A percentile compares a stretch with the other conserved stretches of the same genome.
Conservation (phyloP, 2,329 filamentous ascomycete genomes). For the Aspergillus sp. region DNA sequence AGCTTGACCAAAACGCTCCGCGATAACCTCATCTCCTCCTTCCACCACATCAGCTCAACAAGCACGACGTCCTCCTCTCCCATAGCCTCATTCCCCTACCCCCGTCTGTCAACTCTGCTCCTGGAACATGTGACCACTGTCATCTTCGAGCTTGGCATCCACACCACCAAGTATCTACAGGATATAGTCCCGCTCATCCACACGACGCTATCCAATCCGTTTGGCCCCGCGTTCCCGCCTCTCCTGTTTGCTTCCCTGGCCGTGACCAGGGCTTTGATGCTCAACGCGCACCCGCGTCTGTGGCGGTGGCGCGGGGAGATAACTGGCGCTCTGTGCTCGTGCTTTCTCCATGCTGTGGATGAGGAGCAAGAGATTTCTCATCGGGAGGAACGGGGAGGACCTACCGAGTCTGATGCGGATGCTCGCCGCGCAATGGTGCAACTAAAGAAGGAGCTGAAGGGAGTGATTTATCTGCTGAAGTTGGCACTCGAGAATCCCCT, state of each 20-base stretch:
- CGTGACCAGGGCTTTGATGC: slow-evolving; percentile 58
- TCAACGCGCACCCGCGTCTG: slow-evolving; percentile 69
- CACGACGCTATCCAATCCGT: slow-evolving; percentile 66
- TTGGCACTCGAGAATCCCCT: slow-evolving; percentile 28
- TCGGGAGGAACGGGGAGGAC: background rate
- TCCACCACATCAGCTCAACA: slow-evolving; percentile 47
- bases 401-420: background rate
- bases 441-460: slow-evolving; percentile 29
- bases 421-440: slow-evolving; percentile 10
- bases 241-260: slow-evolving; percentile 55
- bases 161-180: slow-evolving; percentile 47
- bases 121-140: slow-evolving; percentile 28
- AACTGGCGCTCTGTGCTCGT: slow-evolving; percentile 59
- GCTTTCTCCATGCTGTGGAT: slow-evolving; percentile 58
- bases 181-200: slow-evolving; percentile 67
- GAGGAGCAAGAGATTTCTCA: slow-evolving; percentile 27
- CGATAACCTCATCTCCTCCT: slow-evolving; percentile 37
- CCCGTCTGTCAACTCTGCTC: slow-evolving; percentile 50
- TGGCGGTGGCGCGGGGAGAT: slow-evolving; percentile 62
- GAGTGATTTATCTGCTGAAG: slow-evolving; percentile 28
- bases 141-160: slow-evolving; percentile 34
- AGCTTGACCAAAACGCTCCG: slow-evolving; percentile 29
- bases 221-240: slow-evolving; percentile 56
- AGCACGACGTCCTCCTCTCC: slow-evolving; percentile 42
- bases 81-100: slow-evolving; percentile 44